Percentiles rank a stretch among this genome's conserved stretches.
These are phyloP conservation scores for Sugiyamaella paludigena DNA, from an alignment of 1,139 yeast species.

Conservation along the genomic window DNA sequence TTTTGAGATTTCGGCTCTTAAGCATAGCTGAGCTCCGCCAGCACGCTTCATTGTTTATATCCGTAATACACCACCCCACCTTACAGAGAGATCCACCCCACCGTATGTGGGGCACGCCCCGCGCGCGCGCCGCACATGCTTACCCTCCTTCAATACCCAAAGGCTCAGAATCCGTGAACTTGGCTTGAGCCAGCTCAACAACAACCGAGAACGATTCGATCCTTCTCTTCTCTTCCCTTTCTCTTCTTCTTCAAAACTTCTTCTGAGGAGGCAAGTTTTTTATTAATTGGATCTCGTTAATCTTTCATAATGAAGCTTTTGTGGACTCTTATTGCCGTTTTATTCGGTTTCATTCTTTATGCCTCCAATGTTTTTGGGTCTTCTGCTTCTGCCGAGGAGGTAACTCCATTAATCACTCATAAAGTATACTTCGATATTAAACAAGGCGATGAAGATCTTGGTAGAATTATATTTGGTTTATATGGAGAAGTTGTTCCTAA, in stretches of 20 bases:
- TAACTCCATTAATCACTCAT: conserved; percentile 54
- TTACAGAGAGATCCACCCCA: too few species aligned
- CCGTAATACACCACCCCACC: too few species aligned
- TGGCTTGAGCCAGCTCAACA: neutral
- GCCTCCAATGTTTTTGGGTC: conserved; percentile 25
- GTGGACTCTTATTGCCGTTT: conserved; percentile 29
- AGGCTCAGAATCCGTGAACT: too few species aligned
- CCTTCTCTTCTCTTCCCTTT: too few species aligned
- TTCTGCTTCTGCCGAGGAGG: conserved; percentile 17
- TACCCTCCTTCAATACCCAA: neutral
- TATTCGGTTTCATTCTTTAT: conserved; percentile 24
- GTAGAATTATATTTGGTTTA: conserved; percentile 72
- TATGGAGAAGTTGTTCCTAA: conserved; percentile 90
- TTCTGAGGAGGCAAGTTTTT: too few species aligned
- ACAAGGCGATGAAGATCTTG: conserved; percentile 69
- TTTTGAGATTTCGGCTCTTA: too few species aligned
- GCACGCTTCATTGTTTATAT: too few species aligned
- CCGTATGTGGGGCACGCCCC: too few species aligned
- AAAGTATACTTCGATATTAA: conserved; percentile 84
- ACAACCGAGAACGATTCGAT: too few species aligned
- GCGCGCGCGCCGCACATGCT: too few species aligned
- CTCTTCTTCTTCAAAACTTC: too few species aligned
- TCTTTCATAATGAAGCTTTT: conserved; percentile 25
- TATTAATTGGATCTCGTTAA: neutral
- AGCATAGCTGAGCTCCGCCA: too few species aligned